These are phyloP conservation scores for Quillaja saponaria DNA, from an alignment of 306 rosid genomes.

Conservation along the genomic window DNA sequence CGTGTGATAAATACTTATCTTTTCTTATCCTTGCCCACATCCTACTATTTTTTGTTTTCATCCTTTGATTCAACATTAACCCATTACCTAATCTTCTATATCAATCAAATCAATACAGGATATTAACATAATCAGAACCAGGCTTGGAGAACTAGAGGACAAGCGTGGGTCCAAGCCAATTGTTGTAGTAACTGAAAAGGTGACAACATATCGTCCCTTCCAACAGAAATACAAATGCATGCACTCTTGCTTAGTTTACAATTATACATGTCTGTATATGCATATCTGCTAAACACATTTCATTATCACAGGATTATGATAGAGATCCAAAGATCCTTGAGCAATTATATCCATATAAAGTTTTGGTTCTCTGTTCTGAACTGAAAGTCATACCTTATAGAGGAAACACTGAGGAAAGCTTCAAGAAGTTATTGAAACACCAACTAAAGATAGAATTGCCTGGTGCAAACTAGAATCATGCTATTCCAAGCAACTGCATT, in stretches of 20 bases:
- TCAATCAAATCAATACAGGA: constrained; percentile 46
- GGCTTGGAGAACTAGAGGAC: constrained; percentile 54
- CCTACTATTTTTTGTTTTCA: constrained; percentile 13
- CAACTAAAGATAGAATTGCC: constrained; percentile 32
- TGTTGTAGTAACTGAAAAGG: constrained; percentile 84
- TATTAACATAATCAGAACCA: constrained; percentile 51
- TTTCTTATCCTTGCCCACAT: constrained; percentile 4
- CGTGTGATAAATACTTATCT: background rate
- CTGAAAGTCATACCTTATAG: constrained; percentile 46
- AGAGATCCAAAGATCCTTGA: constrained; percentile 66
- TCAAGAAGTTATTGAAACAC: constrained; percentile 60
- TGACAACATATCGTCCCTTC: constrained; percentile 31
- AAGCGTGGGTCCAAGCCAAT: constrained; percentile 61
- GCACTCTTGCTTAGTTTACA: too few relatives aligned
- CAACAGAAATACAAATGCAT: too few relatives aligned
- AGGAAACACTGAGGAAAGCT: constrained; percentile 55
- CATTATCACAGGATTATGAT: constrained; percentile 72
- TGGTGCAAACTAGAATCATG: constrained; percentile 21
- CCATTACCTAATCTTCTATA: constrained; percentile 15
- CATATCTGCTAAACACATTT: constrained; percentile 4
- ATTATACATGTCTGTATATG: background rate
- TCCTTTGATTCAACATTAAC: constrained; percentile 1
- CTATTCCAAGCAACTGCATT: too few relatives aligned
- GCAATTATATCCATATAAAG: constrained; percentile 55
- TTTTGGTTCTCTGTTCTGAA: constrained; percentile 59